These are phyloP conservation scores for Peronosclerospora sorghi DNA, from an alignment of 352 stramenopile species.

Conservation along the genomic window DNA sequence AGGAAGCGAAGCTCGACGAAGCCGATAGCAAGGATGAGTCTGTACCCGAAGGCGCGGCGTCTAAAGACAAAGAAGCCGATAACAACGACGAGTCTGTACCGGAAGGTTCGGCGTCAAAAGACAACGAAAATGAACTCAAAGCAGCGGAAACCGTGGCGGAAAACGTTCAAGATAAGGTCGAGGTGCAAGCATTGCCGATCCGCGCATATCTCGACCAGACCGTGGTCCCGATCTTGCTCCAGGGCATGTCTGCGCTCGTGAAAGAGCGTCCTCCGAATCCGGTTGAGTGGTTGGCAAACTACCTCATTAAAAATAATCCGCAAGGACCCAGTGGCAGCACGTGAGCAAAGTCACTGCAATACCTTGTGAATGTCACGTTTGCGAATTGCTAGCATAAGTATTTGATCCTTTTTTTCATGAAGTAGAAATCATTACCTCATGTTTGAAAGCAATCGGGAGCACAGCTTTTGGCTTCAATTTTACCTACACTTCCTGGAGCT, in stretches of 20 bases:
- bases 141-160: conserved; percentile 62
- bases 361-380: too few species aligned
- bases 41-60: conserved; percentile 10
- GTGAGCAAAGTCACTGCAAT: conserved; percentile 43
- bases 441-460: too few species aligned
- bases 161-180: conserved; percentile 79
- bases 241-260: conserved; percentile 96
- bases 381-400: conserved; percentile 3
- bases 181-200: conserved; percentile 91
- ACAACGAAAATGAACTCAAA: conserved; percentile 32
- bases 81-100: conserved; percentile 14
- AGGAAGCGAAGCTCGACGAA: conserved; percentile 8
- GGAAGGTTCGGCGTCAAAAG: conserved; percentile 16
- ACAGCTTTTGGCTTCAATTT: too few species aligned
- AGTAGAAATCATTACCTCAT: too few species aligned
- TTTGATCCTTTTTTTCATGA: conserved; percentile 11
- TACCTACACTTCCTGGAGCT: too few species aligned
- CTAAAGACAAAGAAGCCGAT: conserved; percentile 20
- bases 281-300: conserved; percentile 94
- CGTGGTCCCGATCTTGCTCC: conserved; percentile 95
- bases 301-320: conserved; percentile 96
- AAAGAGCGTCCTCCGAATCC: conserved; percentile 95
- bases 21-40: conserved; percentile 15
- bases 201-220: conserved; percentile 97
- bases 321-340: conserved; percentile 48